Conservation (phyloP, 169 alveolate species). For the Plasmodium fragile region DNA sequence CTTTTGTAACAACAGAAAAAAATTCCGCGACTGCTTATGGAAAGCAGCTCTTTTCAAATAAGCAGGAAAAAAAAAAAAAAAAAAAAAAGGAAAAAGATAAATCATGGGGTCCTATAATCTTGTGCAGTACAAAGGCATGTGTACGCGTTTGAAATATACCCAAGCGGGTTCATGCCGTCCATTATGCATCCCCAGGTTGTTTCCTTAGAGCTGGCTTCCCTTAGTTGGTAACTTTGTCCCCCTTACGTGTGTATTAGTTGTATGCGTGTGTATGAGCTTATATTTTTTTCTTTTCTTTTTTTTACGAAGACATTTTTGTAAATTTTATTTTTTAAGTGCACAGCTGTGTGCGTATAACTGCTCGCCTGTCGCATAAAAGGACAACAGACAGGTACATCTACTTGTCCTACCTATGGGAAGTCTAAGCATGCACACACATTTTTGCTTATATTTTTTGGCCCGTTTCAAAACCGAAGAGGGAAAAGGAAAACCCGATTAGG, state of each 20-base stretch:
- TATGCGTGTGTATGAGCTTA: neutral
- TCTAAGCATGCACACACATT: neutral
- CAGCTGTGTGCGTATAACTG: neutral
- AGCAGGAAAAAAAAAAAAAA: neutral
- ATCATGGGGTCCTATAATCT: neutral
- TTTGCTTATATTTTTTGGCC: neutral
- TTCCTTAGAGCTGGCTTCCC: neutral
- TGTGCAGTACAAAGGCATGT: neutral
- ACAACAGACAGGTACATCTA: neutral
- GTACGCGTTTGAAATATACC: neutral
- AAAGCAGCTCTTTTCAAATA: neutral
- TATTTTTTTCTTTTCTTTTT: neutral
- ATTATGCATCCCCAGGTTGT: neutral
- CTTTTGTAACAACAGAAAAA: neutral
- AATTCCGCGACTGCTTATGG: neutral
- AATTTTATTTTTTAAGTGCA: neutral
- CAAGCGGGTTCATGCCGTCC: neutral
- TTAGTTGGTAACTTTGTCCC: neutral
- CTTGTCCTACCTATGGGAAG: neutral
- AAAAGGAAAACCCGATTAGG: neutral
- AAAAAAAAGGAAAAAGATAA: neutral
- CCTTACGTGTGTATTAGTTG: neutral
- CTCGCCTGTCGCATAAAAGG: neutral
- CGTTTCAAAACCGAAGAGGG: neutral
- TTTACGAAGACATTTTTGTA: neutral